These are phyloP conservation scores for Mortierella sp. DNA, from an alignment of 371 early-diverging fungal species.

Conservation along the genomic window DNA sequence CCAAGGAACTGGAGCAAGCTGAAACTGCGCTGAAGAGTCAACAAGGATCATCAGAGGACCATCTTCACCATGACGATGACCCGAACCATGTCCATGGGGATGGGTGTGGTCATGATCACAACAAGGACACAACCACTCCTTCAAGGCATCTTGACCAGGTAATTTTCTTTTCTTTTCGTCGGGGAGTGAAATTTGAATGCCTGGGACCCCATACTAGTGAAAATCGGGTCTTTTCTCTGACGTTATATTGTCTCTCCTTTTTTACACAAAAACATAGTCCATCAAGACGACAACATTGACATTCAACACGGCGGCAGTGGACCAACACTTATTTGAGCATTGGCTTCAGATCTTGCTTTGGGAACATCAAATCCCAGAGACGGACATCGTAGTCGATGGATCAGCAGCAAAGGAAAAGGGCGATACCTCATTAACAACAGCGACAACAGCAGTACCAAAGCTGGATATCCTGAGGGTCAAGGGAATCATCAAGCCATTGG, in stretches of 20 bases:
- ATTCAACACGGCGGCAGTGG: slow-evolving; percentile 47
- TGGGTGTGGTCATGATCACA: slow-evolving; percentile 63
- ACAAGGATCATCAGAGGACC: background rate
- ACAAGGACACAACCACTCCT: slow-evolving; percentile 37
- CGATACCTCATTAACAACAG: slow-evolving; percentile 15
- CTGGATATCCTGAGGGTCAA: slow-evolving; percentile 86
- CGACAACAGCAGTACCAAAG: background rate
- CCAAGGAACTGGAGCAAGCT: slow-evolving; percentile 50
- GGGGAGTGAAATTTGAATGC: background rate
- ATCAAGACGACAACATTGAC: slow-evolving; percentile 65
- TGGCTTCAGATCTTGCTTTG: slow-evolving; percentile 95
- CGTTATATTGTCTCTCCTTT: background rate
- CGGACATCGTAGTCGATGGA: background rate
- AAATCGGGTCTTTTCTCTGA: slow-evolving; percentile 5
- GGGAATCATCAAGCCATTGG: slow-evolving; percentile 75
- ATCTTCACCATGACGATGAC: slow-evolving; percentile 16
- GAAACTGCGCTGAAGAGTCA: slow-evolving; percentile 29
- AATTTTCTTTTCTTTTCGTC: background rate
- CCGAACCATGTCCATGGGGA: slow-evolving; percentile 57
- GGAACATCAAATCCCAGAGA: slow-evolving; percentile 79
- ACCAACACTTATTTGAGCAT: slow-evolving; percentile 68
- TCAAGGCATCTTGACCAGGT: slow-evolving; percentile 46
- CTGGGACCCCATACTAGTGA: background rate
- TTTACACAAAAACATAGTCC: slow-evolving; percentile 41
- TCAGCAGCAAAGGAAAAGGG: no score